phyloP scores from a whole-genome alignment of 257 asterid species.

The Nicotiana tabacum region DNA sequence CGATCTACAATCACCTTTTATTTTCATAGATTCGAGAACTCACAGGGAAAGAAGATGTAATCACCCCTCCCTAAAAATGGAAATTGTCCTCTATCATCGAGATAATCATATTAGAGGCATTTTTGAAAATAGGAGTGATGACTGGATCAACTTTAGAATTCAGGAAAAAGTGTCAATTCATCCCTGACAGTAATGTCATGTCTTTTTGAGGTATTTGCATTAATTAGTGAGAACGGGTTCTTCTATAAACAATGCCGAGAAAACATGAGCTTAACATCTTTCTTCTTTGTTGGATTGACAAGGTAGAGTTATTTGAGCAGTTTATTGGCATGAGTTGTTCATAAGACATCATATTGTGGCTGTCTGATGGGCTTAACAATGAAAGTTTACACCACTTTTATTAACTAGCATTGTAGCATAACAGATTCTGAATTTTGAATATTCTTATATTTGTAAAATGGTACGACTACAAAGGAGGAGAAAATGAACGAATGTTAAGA shows the following conservation, averaged over 20 bases:
- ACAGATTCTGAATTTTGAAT: conserved; percentile 18
- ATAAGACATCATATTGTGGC: conserved; percentile 22
- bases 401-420: conserved; percentile 17
- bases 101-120: background rate
- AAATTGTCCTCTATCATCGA: conserved; percentile 8
- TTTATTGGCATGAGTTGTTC: conserved; percentile 14
- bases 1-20: conserved; percentile 24
- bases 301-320: conserved; percentile 20
- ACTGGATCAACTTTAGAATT: background rate
- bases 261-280: conserved; percentile 28
- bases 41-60: background rate
- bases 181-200: conserved; percentile 18
- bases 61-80: conserved; percentile 19
- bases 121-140: conserved; percentile 11
- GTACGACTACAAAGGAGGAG: conserved; percentile 21
- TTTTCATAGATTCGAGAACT: conserved; percentile 12
- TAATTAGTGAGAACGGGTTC: conserved; percentile 22
- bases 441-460: conserved; percentile 22
- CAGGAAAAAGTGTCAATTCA: conserved; percentile 13
- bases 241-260: conserved; percentile 29
- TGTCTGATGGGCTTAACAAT: conserved; percentile 20
- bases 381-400: conserved; percentile 22
- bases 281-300: conserved; percentile 22
- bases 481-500: background rate
- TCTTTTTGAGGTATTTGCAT: conserved; percentile 20